Evolutionary conservation across 2,329 filamentous ascomycete species (phyloP).

Genomic region (Rhynchosporium agropyri): DNA sequence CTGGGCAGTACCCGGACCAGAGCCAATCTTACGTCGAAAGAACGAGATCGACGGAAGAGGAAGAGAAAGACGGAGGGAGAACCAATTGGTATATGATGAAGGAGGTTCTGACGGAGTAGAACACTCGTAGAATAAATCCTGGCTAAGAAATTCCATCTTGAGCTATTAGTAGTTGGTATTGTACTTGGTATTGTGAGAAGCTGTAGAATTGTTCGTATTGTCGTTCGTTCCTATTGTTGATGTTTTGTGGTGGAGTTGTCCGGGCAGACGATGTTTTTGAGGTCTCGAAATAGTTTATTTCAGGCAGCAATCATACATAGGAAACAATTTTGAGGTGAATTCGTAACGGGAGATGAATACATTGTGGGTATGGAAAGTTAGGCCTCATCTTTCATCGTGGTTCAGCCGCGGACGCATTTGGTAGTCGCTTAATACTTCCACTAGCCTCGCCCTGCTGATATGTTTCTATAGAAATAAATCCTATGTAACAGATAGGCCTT

Average conservation of each 20-base stretch:
- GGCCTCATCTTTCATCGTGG: background rate
- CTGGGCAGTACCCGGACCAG: background rate
- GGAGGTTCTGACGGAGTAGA: background rate
- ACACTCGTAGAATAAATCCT: background rate
- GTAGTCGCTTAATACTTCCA: background rate
- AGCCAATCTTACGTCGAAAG: background rate
- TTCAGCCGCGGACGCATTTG: background rate
- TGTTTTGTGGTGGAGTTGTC: conserved; percentile 7
- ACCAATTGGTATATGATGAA: background rate
- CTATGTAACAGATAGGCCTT: too few relatives aligned
- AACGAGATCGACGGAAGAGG: background rate
- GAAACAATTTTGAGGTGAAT: background rate
- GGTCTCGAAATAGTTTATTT: conserved; percentile 1
- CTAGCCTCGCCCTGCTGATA: background rate
- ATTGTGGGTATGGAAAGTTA: background rate
- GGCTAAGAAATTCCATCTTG: background rate
- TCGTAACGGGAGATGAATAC: background rate
- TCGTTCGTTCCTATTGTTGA: conserved; percentile 12
- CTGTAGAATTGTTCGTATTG: background rate
- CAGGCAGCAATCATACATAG: conserved; percentile 9
- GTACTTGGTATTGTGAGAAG: background rate
- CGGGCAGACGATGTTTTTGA: background rate
- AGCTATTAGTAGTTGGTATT: background rate
- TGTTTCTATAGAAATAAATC: too few relatives aligned
- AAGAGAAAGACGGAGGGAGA: background rate